A percentile compares a stretch with the other conserved stretches of the same genome.
These are phyloP conservation scores for Fonsecaea erecta DNA, from an alignment of 2,329 filamentous ascomycete genomes.

Conservation along the genomic window DNA sequence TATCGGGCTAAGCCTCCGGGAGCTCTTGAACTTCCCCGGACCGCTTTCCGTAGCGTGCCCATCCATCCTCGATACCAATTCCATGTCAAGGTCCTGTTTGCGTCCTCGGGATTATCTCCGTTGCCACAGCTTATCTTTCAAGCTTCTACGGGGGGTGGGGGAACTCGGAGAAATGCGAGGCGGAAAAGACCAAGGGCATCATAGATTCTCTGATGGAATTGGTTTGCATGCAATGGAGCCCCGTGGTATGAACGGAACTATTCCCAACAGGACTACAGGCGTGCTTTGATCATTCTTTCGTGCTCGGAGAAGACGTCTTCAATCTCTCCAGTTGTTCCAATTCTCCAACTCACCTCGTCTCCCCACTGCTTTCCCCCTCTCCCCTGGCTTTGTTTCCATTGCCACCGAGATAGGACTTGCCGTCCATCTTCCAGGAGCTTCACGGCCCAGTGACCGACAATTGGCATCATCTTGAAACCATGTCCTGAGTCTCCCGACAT, in stretches of 20 bases:
- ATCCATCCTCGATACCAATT: background rate
- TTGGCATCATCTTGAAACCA: constrained; percentile 66
- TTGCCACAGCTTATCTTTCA: background rate
- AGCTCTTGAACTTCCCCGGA: background rate
- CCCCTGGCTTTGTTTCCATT: constrained; percentile 53
- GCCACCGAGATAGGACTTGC: constrained; percentile 56
- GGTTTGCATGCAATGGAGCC: background rate
- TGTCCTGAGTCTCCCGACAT: constrained; percentile 65
- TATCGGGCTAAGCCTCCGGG: background rate
- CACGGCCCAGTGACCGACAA: constrained; percentile 61
- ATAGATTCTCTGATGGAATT: background rate
- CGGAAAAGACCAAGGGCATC: background rate
- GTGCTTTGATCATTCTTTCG: constrained; percentile 13
- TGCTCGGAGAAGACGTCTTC: constrained; percentile 27
- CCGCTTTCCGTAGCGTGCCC: background rate
- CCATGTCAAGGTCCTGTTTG: too few species aligned
- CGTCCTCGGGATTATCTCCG: background rate
- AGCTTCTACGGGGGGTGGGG: background rate
- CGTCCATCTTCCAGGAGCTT: constrained; percentile 52
- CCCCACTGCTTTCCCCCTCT: constrained; percentile 46
- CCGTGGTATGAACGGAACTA: too few species aligned
- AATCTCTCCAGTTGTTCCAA: constrained; percentile 42
- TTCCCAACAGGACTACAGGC: constrained; percentile 16
- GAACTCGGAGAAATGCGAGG: too few species aligned
- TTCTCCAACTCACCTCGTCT: constrained; percentile 55